Base-by-base conservation (phyloP, 495 filamentous ascomycete genomes). In the Oidiodendron maius region DNA sequence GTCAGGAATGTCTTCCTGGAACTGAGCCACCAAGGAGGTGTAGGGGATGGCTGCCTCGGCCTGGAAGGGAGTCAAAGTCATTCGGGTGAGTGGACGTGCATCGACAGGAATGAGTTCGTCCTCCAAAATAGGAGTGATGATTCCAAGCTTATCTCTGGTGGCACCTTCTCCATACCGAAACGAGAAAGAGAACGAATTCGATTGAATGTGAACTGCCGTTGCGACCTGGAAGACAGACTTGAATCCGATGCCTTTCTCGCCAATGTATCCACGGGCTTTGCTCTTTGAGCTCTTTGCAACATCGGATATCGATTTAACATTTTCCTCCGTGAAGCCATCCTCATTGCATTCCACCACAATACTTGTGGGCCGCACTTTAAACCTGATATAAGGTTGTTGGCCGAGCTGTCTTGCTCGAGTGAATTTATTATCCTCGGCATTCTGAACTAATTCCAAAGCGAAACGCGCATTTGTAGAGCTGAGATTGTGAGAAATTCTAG, bases 201-300 rank as follows among this genome's bases (percentile, higher is more conserved):
- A 71, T 23, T 62, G 53, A 15, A 74, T 64, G n/a, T 61, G 56
- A 0, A 69, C 69, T 22, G 60, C 62, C 23, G 56, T 52, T 2
- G 71, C 67, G 4, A 66, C 63, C 32, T 63, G 65, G 55, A 74
- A 75, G 1, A 75, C 65, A 0, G 68, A 71, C 46, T 74, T 74
- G 58, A 74, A 75, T 0, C 71, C 71, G 38, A 72, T 70, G 4
- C 68, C 69, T 38, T 75, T 75, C 36, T 71, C 70, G 5, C 71
- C 71, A 48, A 66, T 64, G 43, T 66, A 69, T 1, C 60, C 58
- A 12, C 48, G 44, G 1, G 17, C 13, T 20, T 24, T 3, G 6
- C 6, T 23, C 41, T 71, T 71, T 15, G 64, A 61, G 53, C 67
- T 69, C n/a, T 64, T 16, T 5, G 59, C 57, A 30, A 65, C 55